Conservation (phyloP, 2,329 filamentous ascomycete genomes). For the Helminthosporium solani region DNA sequence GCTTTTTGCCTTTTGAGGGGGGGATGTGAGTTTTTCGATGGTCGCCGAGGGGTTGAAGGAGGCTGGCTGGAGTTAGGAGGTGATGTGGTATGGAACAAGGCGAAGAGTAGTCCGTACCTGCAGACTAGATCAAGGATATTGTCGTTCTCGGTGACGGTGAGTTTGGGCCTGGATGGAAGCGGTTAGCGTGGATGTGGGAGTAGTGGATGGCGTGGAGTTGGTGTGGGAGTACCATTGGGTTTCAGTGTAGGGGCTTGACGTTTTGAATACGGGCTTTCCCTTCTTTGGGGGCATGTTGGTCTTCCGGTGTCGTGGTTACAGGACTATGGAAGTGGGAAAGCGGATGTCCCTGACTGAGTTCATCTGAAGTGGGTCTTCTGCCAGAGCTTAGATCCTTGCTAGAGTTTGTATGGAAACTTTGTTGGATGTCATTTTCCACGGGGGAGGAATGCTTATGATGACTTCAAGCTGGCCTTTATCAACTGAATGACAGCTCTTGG, state of each 20-base stretch:
- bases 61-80: slow-evolving; percentile 46
- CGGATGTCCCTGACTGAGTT: no score
- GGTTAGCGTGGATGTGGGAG: neutral
- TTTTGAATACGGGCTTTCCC: slow-evolving; percentile 60
- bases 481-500: no score
- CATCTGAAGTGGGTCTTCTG: no score
- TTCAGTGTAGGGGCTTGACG: slow-evolving; percentile 65
- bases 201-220: neutral
- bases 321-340: no score
- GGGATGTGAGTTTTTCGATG: slow-evolving; percentile 57
- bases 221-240: slow-evolving; percentile 56
- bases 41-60: slow-evolving; percentile 64
- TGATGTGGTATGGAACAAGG: neutral
- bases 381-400: no score
- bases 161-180: slow-evolving; percentile 56
- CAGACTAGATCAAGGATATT: slow-evolving; percentile 66
- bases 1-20: slow-evolving; percentile 62
- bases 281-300: slow-evolving; percentile 9
- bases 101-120: slow-evolving; percentile 50
- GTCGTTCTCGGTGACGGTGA: slow-evolving; percentile 60
- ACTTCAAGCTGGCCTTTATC: no score
- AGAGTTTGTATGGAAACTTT: no score
- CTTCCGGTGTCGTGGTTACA: no score
- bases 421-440: no score
- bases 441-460: no score